Base-by-base conservation (phyloP, 805 yeast genomes). In the Starmera amethionina region DNA sequence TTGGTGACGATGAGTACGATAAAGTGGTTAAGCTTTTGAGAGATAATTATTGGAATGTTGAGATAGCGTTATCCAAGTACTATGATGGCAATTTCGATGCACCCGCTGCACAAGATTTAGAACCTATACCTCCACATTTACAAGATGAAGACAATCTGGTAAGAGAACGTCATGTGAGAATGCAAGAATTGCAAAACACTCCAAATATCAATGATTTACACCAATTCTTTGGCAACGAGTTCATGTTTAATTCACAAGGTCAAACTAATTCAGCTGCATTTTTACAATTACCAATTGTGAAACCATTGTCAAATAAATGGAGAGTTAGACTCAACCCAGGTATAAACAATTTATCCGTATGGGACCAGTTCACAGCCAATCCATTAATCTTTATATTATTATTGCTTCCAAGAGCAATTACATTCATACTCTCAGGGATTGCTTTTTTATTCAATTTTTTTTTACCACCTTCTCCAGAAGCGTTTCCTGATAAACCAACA, bases 31-130 rank as follows among this genome's bases (percentile, higher is more conserved):
- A 63, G 39, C 55, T 79, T 22, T 54, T 81, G 39, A 57, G 65
- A 29, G 67, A 71, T 36, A 70, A 76, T 48, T 70, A 75, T 37
- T 78, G 79, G 79, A 70, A 79, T 49, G 52, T 82, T 38, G 84
- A 80, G 49, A 63, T 70, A 34, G 76, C 87, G 2, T 58, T 79
- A 29, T 70, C 80, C 4, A 67, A 75, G 38, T 82, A 68, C 54
- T 79, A 79, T 52, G 89, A 82, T 48, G 72, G 70, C 15, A 65
- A 68, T 38, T 65, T 75, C 59, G 67, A 57, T 14, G 48, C 49
- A 18, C 51, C 47, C 14, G 47, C 50, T 3, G 34, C 43, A 3
- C 30, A 42, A 10, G 44, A 34, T 6, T 39, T 32, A 6, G 43
- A 38, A 16, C 37, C 4, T 4, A 22, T 22, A 22, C 27, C 27